Evolutionary conservation across 2,329 filamentous ascomycete species (phyloP).

Genomic region (Colletotrichum euphorbiae): DNA sequence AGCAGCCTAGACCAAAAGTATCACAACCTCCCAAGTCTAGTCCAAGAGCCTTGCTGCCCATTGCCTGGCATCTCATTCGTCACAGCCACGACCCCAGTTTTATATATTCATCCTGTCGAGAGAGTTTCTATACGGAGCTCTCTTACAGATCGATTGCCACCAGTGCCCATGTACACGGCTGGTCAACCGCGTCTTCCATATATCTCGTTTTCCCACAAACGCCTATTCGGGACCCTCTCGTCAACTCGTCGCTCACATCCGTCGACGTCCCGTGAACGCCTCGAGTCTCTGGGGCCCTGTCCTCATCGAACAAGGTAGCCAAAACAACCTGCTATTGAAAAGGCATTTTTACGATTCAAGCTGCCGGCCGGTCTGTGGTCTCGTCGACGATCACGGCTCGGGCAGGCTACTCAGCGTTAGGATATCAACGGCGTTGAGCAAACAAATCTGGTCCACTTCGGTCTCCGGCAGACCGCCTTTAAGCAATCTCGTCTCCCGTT

Average conservation of each 20-base stretch:
- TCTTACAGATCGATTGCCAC: constrained; percentile 26
- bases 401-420: constrained; percentile 5
- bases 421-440: constrained; percentile 21
- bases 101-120: constrained; percentile 19
- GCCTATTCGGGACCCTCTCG: constrained; percentile 11
- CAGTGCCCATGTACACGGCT: constrained; percentile 41
- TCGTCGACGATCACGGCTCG: not conserved
- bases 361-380: constrained; percentile 15
- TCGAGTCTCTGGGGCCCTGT: constrained; percentile 18
- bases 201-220: constrained; percentile 18
- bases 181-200: constrained; percentile 36
- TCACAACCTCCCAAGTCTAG: not conserved
- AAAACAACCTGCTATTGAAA: not conserved
- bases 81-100: constrained; percentile 10
- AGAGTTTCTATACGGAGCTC: constrained; percentile 38
- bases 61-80: constrained; percentile 25
- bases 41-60: constrained; percentile 12
- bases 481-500: not conserved
- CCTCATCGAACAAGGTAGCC: constrained; percentile 24
- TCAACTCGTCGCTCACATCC: constrained; percentile 17
- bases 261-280: constrained; percentile 8
- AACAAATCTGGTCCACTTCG: constrained; percentile 14
- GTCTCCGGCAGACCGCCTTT: constrained; percentile 37
- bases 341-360: not conserved
- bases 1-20: constrained; percentile 6